phyloP scores from a whole-genome alignment of 2,329 filamentous ascomycete species.

The Pezicula rhizophila region DNA sequence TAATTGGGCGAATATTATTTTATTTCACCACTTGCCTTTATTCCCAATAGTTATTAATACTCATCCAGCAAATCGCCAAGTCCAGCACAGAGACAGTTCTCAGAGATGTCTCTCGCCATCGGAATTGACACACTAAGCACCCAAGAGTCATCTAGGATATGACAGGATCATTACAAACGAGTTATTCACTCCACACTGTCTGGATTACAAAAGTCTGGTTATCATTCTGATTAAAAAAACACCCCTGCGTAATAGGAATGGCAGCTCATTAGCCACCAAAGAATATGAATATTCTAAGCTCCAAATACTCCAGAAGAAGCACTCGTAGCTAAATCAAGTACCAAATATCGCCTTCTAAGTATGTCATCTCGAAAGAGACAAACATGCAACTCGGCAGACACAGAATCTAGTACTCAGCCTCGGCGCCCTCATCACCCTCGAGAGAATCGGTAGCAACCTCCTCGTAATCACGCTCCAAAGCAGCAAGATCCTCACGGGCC shows the following conservation, averaged over 20 bases:
- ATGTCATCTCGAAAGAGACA: conserved; percentile 24
- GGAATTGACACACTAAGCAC: too few species aligned
- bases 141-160: too few species aligned
- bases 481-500: conserved; percentile 96
- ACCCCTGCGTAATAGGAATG: conserved; percentile 18
- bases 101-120: too few species aligned
- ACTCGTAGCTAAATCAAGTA: conserved; percentile 21
- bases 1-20: too few species aligned
- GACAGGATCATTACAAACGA: too few species aligned
- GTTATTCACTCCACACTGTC: not conserved
- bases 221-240: conserved; percentile 23
- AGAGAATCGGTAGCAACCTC: conserved; percentile 94
- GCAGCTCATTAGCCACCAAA: conserved; percentile 14
- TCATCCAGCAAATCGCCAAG: too few species aligned
- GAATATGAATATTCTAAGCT: conserved; percentile 19
- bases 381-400: conserved; percentile 16
- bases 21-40: too few species aligned
- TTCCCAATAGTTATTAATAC: too few species aligned
- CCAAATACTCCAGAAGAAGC: conserved; percentile 20
- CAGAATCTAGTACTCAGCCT: conserved; percentile 55
- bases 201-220: conserved; percentile 25
- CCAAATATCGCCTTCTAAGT: conserved; percentile 23
- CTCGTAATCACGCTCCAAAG: conserved; percentile 97
- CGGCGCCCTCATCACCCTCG: conserved; percentile 75
- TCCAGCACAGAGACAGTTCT: too few species aligned